Evolutionary conservation across 2,329 filamentous ascomycete genomes (phyloP), one percentile per base, ranked within the genome.

Genomic region (Phyllosticta paracitricarpa): DNA sequence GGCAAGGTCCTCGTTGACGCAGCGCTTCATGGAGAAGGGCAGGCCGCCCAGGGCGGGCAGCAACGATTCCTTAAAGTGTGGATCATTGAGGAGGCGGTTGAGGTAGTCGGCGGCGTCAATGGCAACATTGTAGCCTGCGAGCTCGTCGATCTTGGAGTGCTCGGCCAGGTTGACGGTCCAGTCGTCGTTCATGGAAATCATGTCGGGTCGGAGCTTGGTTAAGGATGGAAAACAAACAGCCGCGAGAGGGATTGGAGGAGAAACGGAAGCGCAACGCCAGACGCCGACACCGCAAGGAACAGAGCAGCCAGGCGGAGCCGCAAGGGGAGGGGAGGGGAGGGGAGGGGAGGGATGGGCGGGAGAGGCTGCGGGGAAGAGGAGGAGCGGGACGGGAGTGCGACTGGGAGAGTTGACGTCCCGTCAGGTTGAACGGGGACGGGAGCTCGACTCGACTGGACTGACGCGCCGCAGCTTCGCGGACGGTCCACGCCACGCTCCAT

Each of bases 81-180:
- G 68, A 62, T 70, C 69, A 70, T 88, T 84, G 68, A 96, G 84
- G 66, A 96, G 83, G 63, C 86, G 85, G 72, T 88, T 83, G 65
- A 99, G 84, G 74, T 94, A 97, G 75, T 95, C 89, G 59, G 89
- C 88, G 61, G 93, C 94, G 78, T 97, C 92, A 69, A 97, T 86
- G 65, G 87, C 92, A 68, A 97, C 83, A 59, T 87, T 83, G 63
- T 84, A 84, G 71, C 87, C 87, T 70, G 88, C 84, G 67, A 97
- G 81, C 64, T 89, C 84, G 63, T 86, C 81, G 66, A 95, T 75
- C 63, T 85, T 79, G 67, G 85, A 82, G 56, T 79, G 82, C 70
- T 81, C 78, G 64, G 78, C 76, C 66, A 83, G 78, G 68, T 73
- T 75, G 65, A 75, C 75, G 61, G 78, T 80, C 83, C 83, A 86